Evolutionary conservation across 805 yeast genomes (phyloP).

Genomic region (Metschnikowia chrysomelidarum): DNA sequence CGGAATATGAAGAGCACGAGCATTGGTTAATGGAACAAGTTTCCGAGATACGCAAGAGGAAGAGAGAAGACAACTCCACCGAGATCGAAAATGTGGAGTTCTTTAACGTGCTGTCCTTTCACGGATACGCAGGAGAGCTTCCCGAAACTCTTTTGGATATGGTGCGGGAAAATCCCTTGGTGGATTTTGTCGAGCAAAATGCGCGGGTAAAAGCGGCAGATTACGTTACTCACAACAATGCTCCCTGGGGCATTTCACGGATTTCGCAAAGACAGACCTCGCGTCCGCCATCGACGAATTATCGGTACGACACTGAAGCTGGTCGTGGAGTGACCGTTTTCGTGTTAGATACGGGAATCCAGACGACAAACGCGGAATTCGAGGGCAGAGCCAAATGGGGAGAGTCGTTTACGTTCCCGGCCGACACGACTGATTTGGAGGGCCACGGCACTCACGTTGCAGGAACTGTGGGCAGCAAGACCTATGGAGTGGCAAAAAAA

Average conservation of each 20-base stretch:
- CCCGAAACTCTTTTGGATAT: too few species aligned
- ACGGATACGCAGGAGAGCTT: too few species aligned
- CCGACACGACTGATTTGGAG: slow-evolving; percentile 34
- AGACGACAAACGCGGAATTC: slow-evolving; percentile 14
- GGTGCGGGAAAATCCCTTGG: too few species aligned
- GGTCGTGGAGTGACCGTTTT: slow-evolving; percentile 39
- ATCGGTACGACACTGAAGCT: slow-evolving; percentile 48
- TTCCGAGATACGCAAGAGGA: too few species aligned
- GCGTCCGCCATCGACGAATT: slow-evolving; percentile 26
- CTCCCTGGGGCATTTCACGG: slow-evolving; percentile 93
- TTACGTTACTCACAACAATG: slow-evolving; percentile 75
- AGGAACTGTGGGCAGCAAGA: slow-evolving; percentile 49
- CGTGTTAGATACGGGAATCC: slow-evolving; percentile 19
- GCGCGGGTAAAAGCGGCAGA: too few species aligned
- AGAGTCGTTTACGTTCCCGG: slow-evolving; percentile 17
- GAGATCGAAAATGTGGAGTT: too few species aligned
- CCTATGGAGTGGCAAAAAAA: slow-evolving; percentile 52
- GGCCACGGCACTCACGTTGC: slow-evolving; percentile 63
- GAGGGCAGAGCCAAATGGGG: slow-evolving; percentile 14
- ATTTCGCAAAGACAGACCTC: slow-evolving; percentile 66
- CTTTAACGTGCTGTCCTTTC: too few species aligned
- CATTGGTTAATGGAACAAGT: too few species aligned
- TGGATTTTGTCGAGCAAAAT: too few species aligned
- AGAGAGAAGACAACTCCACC: too few species aligned
- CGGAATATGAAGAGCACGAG: slow-evolving; percentile 11